These are phyloP conservation scores for Cinnamomum micranthum DNA, from an alignment of 164 flowering plant genomes.

Conservation along the genomic window DNA sequence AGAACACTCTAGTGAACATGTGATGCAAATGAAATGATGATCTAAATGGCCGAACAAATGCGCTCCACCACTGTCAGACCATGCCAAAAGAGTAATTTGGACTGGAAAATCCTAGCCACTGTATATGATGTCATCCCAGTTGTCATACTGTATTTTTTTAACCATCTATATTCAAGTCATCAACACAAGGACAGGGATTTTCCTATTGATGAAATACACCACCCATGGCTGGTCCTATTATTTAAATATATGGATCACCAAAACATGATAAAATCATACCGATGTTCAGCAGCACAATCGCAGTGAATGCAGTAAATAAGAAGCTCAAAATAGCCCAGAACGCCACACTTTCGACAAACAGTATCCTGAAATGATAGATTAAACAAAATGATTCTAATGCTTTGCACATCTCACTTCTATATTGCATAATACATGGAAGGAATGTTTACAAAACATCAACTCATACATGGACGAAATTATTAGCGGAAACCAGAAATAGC, in stretches of 20 bases:
- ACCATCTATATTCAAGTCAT: too few relatives aligned
- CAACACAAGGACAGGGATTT: too few relatives aligned
- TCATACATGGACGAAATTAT: not conserved
- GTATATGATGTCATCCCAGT: not conserved
- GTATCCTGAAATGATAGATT: constrained; percentile 5
- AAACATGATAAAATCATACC: not conserved
- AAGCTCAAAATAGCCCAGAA: not conserved
- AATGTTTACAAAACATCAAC: not conserved
- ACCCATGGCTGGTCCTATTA: not conserved
- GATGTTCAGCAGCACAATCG: constrained; percentile 7
- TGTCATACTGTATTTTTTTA: not conserved
- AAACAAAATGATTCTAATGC: not conserved
- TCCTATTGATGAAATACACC: not conserved
- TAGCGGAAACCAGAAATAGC: too few relatives aligned
- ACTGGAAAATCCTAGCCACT: not conserved
- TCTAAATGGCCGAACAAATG: not conserved
- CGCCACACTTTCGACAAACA: constrained; percentile 15
- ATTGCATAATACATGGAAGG: not conserved
- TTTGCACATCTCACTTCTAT: not conserved
- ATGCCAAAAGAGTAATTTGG: not conserved
- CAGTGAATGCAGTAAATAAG: constrained; percentile 8
- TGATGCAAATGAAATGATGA: not conserved
- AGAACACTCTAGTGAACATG: not conserved
- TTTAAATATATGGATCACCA: not conserved
- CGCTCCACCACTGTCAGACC: too few relatives aligned